These are phyloP conservation scores for Colletotrichum spaethianum DNA, from an alignment of 2,329 filamentous ascomycete species.

Conservation along the genomic window DNA sequence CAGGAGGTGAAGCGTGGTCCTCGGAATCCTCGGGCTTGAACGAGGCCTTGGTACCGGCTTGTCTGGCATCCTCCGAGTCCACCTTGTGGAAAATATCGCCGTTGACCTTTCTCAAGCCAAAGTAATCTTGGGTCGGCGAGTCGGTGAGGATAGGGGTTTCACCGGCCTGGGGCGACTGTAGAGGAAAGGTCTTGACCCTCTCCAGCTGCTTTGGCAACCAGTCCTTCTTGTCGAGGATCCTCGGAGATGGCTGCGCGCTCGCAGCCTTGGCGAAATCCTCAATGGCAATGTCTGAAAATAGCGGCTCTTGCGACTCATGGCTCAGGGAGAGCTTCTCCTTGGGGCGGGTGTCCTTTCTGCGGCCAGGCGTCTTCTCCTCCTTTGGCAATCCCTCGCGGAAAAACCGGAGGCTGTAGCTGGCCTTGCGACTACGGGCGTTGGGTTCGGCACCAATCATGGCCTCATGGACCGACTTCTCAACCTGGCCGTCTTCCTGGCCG, in stretches of 20 bases:
- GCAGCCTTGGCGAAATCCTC: slow-evolving; percentile 38
- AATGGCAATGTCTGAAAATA: slow-evolving; percentile 38
- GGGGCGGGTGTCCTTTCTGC: slow-evolving; percentile 63
- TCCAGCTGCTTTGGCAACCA: slow-evolving; percentile 31
- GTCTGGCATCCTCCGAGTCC: slow-evolving; percentile 21
- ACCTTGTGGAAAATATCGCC: slow-evolving; percentile 42
- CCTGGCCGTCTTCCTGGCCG: slow-evolving; percentile 65
- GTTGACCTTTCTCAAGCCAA: slow-evolving; percentile 40
- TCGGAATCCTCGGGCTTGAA: slow-evolving; percentile 30
- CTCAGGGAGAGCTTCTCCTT: slow-evolving; percentile 60
- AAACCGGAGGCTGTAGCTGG: slow-evolving; percentile 76
- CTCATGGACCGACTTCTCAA: slow-evolving; percentile 76
- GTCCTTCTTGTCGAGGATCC: slow-evolving; percentile 44
- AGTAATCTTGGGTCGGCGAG: slow-evolving; percentile 41
- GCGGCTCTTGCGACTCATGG: slow-evolving; percentile 47
- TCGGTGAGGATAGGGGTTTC: slow-evolving; percentile 39
- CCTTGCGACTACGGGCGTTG: slow-evolving; percentile 76
- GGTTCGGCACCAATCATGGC: slow-evolving; percentile 73
- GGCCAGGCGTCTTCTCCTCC: slow-evolving; percentile 64
- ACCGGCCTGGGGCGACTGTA: slow-evolving; percentile 34
- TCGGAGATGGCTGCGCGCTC: slow-evolving; percentile 42
- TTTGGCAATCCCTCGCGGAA: slow-evolving; percentile 76
- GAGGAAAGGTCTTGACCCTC: slow-evolving; percentile 37
- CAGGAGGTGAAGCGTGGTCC: slow-evolving; percentile 27
- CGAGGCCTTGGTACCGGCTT: slow-evolving; percentile 22